Evolutionary conservation across 768 basidiomycete genomes (phyloP).

Genomic region (Agaricus blazei): DNA sequence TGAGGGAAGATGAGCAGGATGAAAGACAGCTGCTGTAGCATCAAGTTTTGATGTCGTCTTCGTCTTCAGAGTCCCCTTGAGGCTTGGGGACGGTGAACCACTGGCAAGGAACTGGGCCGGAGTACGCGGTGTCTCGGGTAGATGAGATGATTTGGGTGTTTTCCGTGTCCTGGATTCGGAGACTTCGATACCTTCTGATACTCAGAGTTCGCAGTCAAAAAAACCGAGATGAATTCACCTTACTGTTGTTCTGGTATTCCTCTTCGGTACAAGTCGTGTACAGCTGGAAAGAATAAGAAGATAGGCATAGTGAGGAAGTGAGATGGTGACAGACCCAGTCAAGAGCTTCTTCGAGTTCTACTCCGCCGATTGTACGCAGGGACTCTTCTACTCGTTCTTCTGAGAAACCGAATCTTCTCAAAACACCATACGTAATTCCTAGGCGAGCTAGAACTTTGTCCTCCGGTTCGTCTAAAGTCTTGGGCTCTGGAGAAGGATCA

Average conservation of each 20-base stretch:
- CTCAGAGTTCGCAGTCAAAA: not conserved
- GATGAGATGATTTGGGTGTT: constrained; percentile 12
- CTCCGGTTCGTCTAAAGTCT: constrained; percentile 47
- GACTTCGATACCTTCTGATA: constrained; percentile 1
- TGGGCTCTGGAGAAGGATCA: constrained; percentile 21
- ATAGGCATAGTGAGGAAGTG: not conserved
- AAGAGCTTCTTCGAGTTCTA: constrained; percentile 83
- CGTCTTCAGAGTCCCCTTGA: constrained; percentile 13
- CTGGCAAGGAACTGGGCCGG: constrained; percentile 25
- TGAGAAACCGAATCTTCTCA: constrained; percentile 73
- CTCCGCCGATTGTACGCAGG: constrained; percentile 52
- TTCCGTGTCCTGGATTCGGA: constrained; percentile 9
- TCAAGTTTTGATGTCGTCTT: constrained; percentile 24
- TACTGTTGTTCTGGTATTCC: constrained; percentile 45
- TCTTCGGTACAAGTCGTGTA: constrained; percentile 57
- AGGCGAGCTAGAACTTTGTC: constrained; percentile 71
- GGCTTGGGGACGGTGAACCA: constrained; percentile 15
- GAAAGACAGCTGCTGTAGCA: constrained; percentile 33
- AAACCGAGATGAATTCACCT: constrained; percentile 3
- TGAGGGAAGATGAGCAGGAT: constrained; percentile 18
- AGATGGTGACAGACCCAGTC: constrained; percentile 69
- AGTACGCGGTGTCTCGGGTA: constrained; percentile 29
- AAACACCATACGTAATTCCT: constrained; percentile 75
- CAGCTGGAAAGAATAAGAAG: constrained; percentile 39
- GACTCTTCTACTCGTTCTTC: constrained; percentile 70